Evolutionary conservation across 1,284 basidiomycete genomes (phyloP).

Genomic region (Apiotrichum gamsii): DNA sequence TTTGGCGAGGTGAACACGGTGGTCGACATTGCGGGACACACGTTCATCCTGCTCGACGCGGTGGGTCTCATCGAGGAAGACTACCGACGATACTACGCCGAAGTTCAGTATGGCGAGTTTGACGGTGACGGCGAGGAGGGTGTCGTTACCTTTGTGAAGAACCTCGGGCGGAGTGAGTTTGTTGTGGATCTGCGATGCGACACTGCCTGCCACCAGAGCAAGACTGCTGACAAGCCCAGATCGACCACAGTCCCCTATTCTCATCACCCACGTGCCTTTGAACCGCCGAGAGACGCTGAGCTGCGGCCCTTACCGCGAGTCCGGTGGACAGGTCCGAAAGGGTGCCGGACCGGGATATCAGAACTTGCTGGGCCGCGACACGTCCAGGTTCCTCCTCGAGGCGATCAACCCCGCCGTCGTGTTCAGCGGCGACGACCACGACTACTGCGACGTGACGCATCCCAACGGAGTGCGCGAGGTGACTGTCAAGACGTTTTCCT

Average conservation of each 20-base stretch:
- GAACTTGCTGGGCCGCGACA: slow-evolving; percentile 67
- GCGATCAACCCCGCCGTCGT: slow-evolving; percentile 60
- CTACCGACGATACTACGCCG: slow-evolving; percentile 57
- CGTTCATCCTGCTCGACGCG: slow-evolving; percentile 66
- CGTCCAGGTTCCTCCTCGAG: slow-evolving; percentile 63
- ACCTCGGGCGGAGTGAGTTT: slow-evolving; percentile 52
- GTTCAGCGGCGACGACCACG: slow-evolving; percentile 75
- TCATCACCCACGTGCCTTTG: slow-evolving; percentile 78
- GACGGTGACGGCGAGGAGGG: slow-evolving; percentile 55
- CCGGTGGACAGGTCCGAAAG: slow-evolving; percentile 59
- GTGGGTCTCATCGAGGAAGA: slow-evolving; percentile 70
- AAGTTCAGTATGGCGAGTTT: slow-evolving; percentile 56
- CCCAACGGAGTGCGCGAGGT: slow-evolving; percentile 54
- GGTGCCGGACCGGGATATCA: slow-evolving; percentile 75
- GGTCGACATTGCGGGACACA: slow-evolving; percentile 59
- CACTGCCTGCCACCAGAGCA: no score
- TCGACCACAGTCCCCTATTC: slow-evolving; percentile 51
- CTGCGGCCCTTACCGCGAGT: slow-evolving; percentile 70
- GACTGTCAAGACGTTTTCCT: slow-evolving; percentile 78
- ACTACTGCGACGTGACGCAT: slow-evolving; percentile 74
- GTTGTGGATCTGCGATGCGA: no score
- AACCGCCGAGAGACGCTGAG: slow-evolving; percentile 60
- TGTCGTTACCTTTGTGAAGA: slow-evolving; percentile 64
- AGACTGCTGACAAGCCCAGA: slow-evolving; percentile 18
- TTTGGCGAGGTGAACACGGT: slow-evolving; percentile 42